Conservation (phyloP, 495 filamentous ascomycete species). For the Apodospora peruviana region DNA sequence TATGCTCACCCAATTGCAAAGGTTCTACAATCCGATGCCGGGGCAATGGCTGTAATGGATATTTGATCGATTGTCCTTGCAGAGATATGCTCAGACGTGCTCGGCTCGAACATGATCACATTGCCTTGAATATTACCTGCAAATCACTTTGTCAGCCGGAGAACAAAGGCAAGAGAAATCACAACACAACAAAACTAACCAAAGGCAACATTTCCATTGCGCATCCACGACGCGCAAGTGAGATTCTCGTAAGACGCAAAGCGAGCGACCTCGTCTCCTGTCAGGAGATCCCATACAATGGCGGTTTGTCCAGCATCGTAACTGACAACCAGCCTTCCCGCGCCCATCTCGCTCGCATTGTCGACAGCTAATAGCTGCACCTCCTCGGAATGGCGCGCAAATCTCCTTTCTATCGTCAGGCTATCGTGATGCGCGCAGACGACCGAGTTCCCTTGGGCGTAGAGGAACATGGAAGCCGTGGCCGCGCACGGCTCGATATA, state of each 20-base stretch:
- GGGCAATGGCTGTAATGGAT: conserved; percentile 86
- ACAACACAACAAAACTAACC: no score
- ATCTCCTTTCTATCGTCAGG: conserved; percentile 80
- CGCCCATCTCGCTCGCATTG: conserved; percentile 83
- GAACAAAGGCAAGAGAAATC: no score
- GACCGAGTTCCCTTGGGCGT: conserved; percentile 71
- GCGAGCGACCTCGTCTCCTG: conserved; percentile 80
- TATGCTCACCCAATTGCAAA: conserved; percentile 86
- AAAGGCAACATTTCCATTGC: conserved; percentile 94
- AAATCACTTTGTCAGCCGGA: no score
- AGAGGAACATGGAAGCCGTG: conserved; percentile 81
- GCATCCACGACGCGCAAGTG: conserved; percentile 87
- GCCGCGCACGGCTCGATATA: conserved; percentile 81
- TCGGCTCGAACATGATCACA: conserved; percentile 90
- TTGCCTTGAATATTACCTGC: conserved; percentile 85
- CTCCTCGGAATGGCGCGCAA: conserved; percentile 77
- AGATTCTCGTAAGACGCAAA: conserved; percentile 88
- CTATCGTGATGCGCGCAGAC: conserved; percentile 88
- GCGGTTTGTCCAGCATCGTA: conserved; percentile 88
- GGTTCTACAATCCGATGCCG: conserved; percentile 85
- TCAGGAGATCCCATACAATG: conserved; percentile 95
- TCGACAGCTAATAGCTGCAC: conserved; percentile 81
- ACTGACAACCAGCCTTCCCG: conserved; percentile 82
- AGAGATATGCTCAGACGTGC: conserved; percentile 88
- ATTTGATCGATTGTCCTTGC: conserved; percentile 86